Base-by-base conservation (phyloP, 176 grass and related monocot species). In the Secale cereale region DNA sequence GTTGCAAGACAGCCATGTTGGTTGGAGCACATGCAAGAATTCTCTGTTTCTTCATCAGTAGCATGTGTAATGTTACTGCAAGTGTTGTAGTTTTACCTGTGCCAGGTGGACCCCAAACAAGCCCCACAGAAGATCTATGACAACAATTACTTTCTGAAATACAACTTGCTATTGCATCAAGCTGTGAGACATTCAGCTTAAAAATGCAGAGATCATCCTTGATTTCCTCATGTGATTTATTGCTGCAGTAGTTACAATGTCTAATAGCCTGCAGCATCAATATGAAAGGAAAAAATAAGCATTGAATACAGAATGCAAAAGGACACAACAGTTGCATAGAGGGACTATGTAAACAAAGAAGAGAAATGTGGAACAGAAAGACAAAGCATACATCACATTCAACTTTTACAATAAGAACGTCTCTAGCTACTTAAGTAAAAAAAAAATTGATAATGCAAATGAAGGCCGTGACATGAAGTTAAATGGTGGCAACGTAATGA, bases 71-170 rank as follows among this genome's bases (percentile, higher is more conserved):
- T 81, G 94, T 87, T 77, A 82, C 85, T 36, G 89, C 81, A 75
- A 97, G 77, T 74, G 94, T 94, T 88, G 88, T 90, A 40, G 94
- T 94, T 90, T 97, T 97, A 77, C 94, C 92, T 0, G 94, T 97
- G 32, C 94, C 94, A 80, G 92, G 94, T 65, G 94, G 94, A 3
- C 92, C 94, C 94, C 92, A 91, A 81, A 97, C 78, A 79, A 97
- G 74, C 23, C 78, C 86, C 39, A 97, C 73, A 15, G 88, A 97
- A 70, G 82, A 85, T 27, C 70, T 87, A 67, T 87, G 82, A 61
- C 28, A 48, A 75, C 87, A 88, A 29, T 92, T 77, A 82, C 74
- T 83, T 66, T 83, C 78, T 29, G 86, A 92, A 69, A 92, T 31
- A 28, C 92, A 89, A 50, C 62, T 92, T 90, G 70, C 70, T 70